A percentile compares a stretch with the other conserved stretches of the same genome.
Conservation (phyloP, 1,284 basidiomycete species). For the Cryptococcus sp. region DNA sequence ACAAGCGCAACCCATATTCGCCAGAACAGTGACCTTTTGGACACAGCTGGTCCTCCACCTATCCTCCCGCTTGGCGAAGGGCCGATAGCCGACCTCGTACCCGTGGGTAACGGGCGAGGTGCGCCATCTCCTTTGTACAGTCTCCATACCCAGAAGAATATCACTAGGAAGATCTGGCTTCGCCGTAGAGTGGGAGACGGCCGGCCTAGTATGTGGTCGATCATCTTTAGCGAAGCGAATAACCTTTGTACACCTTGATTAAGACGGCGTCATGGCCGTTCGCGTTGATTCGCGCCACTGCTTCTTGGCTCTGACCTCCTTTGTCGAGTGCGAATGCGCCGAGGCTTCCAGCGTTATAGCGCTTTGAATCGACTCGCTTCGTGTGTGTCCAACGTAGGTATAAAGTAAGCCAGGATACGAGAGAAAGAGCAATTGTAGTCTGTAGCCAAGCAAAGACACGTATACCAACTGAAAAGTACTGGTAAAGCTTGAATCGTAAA, state of each 20-base stretch:
- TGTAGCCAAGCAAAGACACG: neutral
- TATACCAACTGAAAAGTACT: neutral
- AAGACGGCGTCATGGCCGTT: neutral
- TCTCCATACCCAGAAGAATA: constrained; percentile 86
- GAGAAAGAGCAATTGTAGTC: too few species aligned
- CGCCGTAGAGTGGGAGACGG: constrained; percentile 76
- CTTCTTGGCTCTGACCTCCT: neutral
- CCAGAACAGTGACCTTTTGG: constrained; percentile 30
- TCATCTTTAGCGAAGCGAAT: constrained; percentile 58
- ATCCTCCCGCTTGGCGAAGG: constrained; percentile 8
- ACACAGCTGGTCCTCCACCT: constrained; percentile 5
- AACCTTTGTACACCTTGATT: neutral
- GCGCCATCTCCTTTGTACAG: constrained; percentile 68
- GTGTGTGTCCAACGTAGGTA: too few species aligned
- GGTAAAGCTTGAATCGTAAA: too few species aligned
- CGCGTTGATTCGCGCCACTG: neutral
- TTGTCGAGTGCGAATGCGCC: too few species aligned
- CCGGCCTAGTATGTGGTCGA: constrained; percentile 77
- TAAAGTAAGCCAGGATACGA: too few species aligned
- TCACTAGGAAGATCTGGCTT: constrained; percentile 76
- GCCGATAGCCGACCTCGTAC: constrained; percentile 10
- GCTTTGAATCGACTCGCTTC: too few species aligned
- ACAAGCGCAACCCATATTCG: constrained; percentile 35
- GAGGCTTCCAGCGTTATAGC: too few species aligned
- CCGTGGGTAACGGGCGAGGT: constrained; percentile 7